These are phyloP conservation scores for Cajanus cajan DNA, from an alignment of 306 rosid species.

Conservation along the genomic window DNA sequence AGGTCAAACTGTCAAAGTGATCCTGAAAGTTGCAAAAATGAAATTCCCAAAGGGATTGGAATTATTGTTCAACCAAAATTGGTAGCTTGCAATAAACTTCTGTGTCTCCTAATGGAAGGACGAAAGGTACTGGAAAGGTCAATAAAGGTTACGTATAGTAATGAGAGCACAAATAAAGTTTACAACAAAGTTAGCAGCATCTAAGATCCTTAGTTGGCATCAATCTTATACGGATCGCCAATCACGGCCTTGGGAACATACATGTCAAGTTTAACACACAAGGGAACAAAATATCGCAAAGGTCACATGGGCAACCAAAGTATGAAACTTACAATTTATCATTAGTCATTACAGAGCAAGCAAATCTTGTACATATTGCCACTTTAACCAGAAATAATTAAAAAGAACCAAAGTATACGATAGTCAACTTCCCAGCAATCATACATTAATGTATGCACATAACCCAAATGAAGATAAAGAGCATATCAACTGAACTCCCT, in stretches of 20 bases:
- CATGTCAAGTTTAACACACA: not conserved
- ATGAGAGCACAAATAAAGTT: not conserved
- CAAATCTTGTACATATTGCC: not conserved
- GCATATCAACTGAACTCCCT: not conserved
- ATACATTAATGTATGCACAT: not conserved
- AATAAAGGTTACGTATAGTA: not conserved
- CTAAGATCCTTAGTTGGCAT: not conserved
- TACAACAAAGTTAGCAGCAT: not conserved
- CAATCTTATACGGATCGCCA: not conserved
- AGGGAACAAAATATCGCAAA: constrained; percentile 1
- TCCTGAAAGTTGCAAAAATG: constrained; percentile 23
- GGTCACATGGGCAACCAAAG: not conserved
- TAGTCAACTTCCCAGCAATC: constrained; percentile 10
- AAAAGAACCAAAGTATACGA: not conserved
- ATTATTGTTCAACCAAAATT: constrained; percentile 17
- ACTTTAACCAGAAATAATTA: not conserved
- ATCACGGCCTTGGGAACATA: not conserved
- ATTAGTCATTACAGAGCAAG: not conserved
- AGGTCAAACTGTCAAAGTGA: constrained; percentile 25
- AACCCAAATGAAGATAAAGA: not conserved
- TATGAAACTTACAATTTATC: not conserved
- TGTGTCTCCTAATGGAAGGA: not conserved
- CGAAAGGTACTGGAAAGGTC: constrained; percentile 3
- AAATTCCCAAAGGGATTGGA: not conserved
- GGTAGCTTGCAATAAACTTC: constrained; percentile 16